Evolutionary conservation across 2,329 filamentous ascomycete species (phyloP), one percentile per base, ranked within the genome.

Genomic region (Catunica adiposa): DNA sequence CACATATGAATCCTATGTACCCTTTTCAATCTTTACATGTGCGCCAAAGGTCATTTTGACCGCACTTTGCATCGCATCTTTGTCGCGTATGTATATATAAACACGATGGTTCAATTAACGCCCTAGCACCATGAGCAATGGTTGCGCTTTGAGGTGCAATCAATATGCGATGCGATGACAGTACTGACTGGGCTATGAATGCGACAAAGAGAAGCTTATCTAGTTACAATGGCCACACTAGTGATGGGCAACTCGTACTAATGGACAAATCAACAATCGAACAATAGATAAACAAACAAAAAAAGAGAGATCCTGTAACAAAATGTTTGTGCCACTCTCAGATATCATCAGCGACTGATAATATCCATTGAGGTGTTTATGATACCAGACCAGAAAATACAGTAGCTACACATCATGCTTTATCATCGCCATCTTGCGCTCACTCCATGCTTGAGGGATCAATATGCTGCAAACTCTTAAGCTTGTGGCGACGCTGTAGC

Each of bases 231-330:
- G 20, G 2, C 22, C 15, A 23, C 44, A 11, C 17, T 26, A 14
- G 44, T 22, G 11, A 9, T 25, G 9, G 44, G 9, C 14, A 3
- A 11, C 4, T 48, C 9, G 23, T 22, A 22, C 44, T 48, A 11
- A 25, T 48, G 4, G 5, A 8, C 44, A 17, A 48, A 25, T 48
- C 44, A 25, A 3, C 5, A 23, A 7, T 23, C 44, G n/a, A 48
- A 23, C 44, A 48, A 48, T 48, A 14, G 17, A 20, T 48, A 48
- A 48, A 48, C 23, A 48, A 48, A 48, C 44, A 23, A 23, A 48
- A 9, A 25, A 23, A 48, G 9, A 48, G 26, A 20, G 20, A 44
- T 2, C 40, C n/a, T n/a, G n/a, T 34, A 34, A 34, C 5, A 34
- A 34, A 34, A n/a, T n/a, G 29, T 5, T 34, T 34, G 11, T 11